Base-by-base conservation (phyloP, 331 rosid genomes). In the Dryas integrifolia region DNA sequence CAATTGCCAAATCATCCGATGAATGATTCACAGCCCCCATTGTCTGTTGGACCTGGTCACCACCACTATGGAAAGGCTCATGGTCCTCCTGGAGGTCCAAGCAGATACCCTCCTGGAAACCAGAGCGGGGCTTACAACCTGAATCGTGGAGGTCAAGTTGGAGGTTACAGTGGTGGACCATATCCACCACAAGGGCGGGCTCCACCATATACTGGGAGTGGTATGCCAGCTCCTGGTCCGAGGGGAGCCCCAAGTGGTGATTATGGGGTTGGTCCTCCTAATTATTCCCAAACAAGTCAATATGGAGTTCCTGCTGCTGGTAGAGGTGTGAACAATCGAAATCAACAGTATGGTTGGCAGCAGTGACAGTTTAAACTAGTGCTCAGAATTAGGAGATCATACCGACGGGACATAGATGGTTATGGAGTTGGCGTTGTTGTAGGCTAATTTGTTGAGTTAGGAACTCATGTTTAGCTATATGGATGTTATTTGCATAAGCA, bases 131-230 rank as follows among this genome's bases (percentile, higher is more conserved):
- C 49, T 13, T 81, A 77, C 77, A 87, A 82, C 70, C 83, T 79
- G 26, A 86, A 69, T 65, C 89, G 84, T 4, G 91, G 86, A 39
- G 65, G 64, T 30, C 93, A 86, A 86, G 90, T 73, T n/a, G 83
- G 85, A 53, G 73, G 86, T 30, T 90, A 86, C 59, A 80, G 82
- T 44, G 76, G 83, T 62, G 90, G 87, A 8, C 87, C 88, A 43
- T 90, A 84, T 78, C 96, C 96, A 65, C 83, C 96, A 1, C 88
- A 85, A 65, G 92, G 88, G 18, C 81, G 85, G 4, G 96, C 87
- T 12, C 86, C 88, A 55, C 89, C 90, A 60, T 90, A 86, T 55
- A 84, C 77, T 14, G 86, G 88, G 51, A 77, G 83, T 65, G 74
- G 83, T 15, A 82, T 87, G 87, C 86, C 86, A 46, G 77, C 82